Evolutionary conservation across 2,329 filamentous ascomycete genomes (phyloP).

Genomic region (Allantophomopsis lycopodina): DNA sequence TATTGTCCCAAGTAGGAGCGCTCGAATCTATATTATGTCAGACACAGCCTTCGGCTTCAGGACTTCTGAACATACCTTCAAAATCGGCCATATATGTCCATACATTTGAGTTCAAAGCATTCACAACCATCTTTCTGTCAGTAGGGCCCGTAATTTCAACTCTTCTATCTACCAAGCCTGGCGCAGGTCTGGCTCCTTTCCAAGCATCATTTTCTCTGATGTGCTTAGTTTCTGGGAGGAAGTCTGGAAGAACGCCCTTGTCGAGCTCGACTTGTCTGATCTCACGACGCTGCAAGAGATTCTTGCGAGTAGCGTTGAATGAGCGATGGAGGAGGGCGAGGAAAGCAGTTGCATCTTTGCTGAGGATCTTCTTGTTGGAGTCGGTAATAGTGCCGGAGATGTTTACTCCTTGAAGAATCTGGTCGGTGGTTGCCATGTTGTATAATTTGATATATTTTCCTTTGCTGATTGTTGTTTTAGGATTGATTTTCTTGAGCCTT

Average conservation of each 20-base stretch:
- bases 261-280: conserved; percentile 87
- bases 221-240: conserved; percentile 88
- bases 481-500: no score
- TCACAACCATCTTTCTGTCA: conserved; percentile 98
- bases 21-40: conserved; percentile 55
- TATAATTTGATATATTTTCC: neutral
- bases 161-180: conserved; percentile 81
- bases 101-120: conserved; percentile 88
- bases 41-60: neutral
- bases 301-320: conserved; percentile 83
- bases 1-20: conserved; percentile 97
- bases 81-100: conserved; percentile 99
- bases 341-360: conserved; percentile 80
- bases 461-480: neutral
- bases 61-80: conserved; percentile 50
- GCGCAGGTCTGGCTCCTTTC: conserved; percentile 84
- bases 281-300: conserved; percentile 73
- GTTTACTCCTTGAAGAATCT: conserved; percentile 76
- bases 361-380: conserved; percentile 79
- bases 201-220: conserved; percentile 90
- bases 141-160: conserved; percentile 97
- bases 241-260: conserved; percentile 77
- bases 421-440: conserved; percentile 56
- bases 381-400: conserved; percentile 71
- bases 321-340: conserved; percentile 88